Evolutionary conservation across 1,284 basidiomycete species (phyloP).

Genomic region (Ganoderma leucocontextum): DNA sequence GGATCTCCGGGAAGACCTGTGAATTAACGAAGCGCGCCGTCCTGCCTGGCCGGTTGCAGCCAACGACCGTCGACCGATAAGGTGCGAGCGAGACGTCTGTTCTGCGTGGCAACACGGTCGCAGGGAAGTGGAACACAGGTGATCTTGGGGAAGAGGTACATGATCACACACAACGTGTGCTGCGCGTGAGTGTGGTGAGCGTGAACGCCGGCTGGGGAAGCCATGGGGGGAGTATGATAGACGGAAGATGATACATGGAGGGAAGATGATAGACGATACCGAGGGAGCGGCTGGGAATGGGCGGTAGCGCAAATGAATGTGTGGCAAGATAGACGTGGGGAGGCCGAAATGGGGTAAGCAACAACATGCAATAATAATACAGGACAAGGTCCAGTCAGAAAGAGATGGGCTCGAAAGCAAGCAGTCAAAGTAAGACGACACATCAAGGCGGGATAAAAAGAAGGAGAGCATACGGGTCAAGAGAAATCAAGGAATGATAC

Average conservation of each 20-base stretch:
- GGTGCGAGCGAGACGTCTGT: conserved; percentile 22
- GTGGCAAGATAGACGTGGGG: conserved; percentile 22
- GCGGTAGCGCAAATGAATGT: conserved; percentile 6
- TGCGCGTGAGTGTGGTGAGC: conserved; percentile 9
- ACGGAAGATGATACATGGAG: not conserved
- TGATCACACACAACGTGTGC: conserved; percentile 6
- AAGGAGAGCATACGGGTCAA: conserved; percentile 11
- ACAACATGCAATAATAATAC: not conserved
- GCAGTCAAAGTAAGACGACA: not conserved
- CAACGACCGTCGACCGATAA: conserved; percentile 9
- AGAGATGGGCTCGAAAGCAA: not conserved
- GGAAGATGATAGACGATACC: conserved; percentile 20
- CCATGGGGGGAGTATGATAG: conserved; percentile 3
- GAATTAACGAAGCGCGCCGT: not conserved
- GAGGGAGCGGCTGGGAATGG: conserved; percentile 18
- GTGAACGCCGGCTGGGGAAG: conserved; percentile 4
- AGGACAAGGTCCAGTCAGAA: not conserved
- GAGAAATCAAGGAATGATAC: conserved; percentile 41
- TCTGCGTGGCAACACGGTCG: conserved; percentile 5
- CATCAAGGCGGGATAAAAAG: conserved; percentile 5
- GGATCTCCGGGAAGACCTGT: not conserved
- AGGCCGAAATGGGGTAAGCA: conserved; percentile 14
- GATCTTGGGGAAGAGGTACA: conserved; percentile 10
- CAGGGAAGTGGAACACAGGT: conserved; percentile 9
- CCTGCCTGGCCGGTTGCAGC: not conserved